Evolutionary conservation across 257 asterid species (phyloP).

Genomic region (Plantago elongata): DNA sequence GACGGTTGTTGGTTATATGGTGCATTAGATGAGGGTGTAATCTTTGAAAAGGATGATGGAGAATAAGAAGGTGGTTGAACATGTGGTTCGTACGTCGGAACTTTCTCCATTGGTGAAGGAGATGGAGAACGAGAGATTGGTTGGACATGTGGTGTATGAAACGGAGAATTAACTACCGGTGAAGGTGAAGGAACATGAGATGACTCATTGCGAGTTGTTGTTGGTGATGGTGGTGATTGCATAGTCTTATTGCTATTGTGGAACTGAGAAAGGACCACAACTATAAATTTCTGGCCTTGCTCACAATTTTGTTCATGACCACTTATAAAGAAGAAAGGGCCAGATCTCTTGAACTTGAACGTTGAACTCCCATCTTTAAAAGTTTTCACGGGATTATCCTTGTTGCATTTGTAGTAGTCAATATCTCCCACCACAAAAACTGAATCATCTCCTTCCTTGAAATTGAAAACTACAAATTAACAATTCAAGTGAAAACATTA

Average conservation of each 20-base stretch:
- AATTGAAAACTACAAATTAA: constrained; percentile 42
- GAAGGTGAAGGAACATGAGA: constrained; percentile 1
- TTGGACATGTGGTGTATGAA: background rate
- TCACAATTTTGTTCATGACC: constrained; percentile 50
- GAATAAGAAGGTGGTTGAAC: constrained; percentile 2
- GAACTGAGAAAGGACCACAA: constrained; percentile 27
- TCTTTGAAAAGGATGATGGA: constrained; percentile 1
- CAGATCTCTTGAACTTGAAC: constrained; percentile 32
- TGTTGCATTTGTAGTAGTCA: constrained; percentile 47
- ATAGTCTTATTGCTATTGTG: constrained; percentile 6
- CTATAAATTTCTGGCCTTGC: constrained; percentile 37
- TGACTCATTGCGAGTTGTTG: background rate
- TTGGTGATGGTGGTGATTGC: constrained; percentile 10
- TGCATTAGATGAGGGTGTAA: constrained; percentile 1
- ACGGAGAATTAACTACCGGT: constrained; percentile 3
- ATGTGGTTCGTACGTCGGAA: background rate
- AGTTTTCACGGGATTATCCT: constrained; percentile 25
- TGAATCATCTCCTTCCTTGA: constrained; percentile 37
- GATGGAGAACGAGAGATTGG: constrained; percentile 14
- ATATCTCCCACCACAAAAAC: constrained; percentile 38
- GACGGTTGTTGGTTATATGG: background rate
- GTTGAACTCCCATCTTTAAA: constrained; percentile 32
- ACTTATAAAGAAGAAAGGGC: constrained; percentile 48
- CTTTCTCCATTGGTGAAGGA: constrained; percentile 1
- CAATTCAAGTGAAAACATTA: background rate